phyloP scores from a whole-genome alignment of 2,329 filamentous ascomycete genomes.

The Pezizomycotina sp. region DNA sequence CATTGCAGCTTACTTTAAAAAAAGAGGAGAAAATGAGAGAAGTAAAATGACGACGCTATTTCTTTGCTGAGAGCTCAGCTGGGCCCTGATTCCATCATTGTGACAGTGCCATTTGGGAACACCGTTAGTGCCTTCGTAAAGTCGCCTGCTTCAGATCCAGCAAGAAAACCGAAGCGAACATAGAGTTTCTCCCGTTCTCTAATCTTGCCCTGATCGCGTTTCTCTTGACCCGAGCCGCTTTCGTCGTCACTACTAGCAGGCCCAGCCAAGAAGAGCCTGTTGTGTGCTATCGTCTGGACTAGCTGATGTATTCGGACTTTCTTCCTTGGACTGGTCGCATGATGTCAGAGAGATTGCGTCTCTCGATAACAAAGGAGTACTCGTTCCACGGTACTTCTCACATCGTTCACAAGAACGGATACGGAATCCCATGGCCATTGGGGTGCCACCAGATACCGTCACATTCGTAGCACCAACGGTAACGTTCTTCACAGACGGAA shows the following conservation, averaged over 20 bases:
- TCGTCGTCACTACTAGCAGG: not conserved
- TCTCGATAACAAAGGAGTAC: constrained; percentile 3
- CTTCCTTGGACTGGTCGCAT: constrained; percentile 10
- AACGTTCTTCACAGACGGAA: constrained; percentile 40
- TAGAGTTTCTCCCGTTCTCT: constrained; percentile 18
- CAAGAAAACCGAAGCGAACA: constrained; percentile 12
- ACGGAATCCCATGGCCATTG: constrained; percentile 39
- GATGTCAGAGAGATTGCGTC: constrained; percentile 8
- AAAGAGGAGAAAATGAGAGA: too few species aligned
- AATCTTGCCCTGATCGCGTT: not conserved
- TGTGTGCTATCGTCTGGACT: not conserved
- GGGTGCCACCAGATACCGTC: constrained; percentile 38
- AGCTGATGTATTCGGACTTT: too few species aligned
- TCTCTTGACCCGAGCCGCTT: not conserved
- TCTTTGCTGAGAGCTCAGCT: too few species aligned
- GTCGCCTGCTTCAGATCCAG: constrained; percentile 9
- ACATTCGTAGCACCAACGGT: constrained; percentile 37
- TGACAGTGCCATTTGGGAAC: constrained; percentile 14
- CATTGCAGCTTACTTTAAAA: too few species aligned
- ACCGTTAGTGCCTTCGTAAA: constrained; percentile 15
- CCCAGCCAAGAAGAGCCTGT: not conserved
- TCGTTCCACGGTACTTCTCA: constrained; percentile 53
- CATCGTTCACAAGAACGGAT: constrained; percentile 68
- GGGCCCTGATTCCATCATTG: constrained; percentile 13
- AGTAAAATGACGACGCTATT: too few species aligned